Conservation (phyloP, 495 filamentous ascomycete genomes). For the Trichoderma erinaceum region DNA sequence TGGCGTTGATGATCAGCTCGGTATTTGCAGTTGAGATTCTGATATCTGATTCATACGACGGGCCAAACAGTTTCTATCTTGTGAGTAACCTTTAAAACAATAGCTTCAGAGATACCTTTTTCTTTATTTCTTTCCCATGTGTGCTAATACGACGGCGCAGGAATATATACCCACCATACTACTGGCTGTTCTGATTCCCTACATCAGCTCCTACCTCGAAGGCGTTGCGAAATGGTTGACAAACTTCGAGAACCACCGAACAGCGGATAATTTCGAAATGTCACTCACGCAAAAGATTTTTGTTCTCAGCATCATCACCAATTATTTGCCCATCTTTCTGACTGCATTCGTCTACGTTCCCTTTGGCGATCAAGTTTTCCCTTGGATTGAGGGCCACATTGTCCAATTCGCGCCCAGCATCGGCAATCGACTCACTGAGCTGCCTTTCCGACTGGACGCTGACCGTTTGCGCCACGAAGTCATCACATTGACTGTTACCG, state of each 20-base stretch:
- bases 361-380: conserved; percentile 16
- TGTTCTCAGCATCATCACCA: conserved; percentile 19
- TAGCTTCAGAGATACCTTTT: too few species aligned
- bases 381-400: conserved; percentile 14
- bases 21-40: conserved; percentile 18
- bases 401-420: background rate
- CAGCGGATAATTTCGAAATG: conserved; percentile 18
- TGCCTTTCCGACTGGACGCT: conserved; percentile 16
- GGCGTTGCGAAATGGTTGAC: conserved; percentile 14
- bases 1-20: conserved; percentile 16
- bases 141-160: background rate
- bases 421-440: conserved; percentile 3
- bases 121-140: background rate
- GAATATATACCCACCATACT: conserved; percentile 18
- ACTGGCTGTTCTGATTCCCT: conserved; percentile 15
- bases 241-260: conserved; percentile 19
- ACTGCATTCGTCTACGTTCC: conserved; percentile 21
- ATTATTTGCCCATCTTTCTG: conserved; percentile 19
- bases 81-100: background rate
- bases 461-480: conserved; percentile 19
- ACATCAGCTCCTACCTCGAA: conserved; percentile 16
- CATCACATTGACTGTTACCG: conserved; percentile 17
- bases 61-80: conserved; percentile 16
- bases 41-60: conserved; percentile 18
- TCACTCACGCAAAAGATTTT: conserved; percentile 20